Base-by-base conservation (phyloP, 352 stramenopile species). In the Pythium sukuiense region DNA sequence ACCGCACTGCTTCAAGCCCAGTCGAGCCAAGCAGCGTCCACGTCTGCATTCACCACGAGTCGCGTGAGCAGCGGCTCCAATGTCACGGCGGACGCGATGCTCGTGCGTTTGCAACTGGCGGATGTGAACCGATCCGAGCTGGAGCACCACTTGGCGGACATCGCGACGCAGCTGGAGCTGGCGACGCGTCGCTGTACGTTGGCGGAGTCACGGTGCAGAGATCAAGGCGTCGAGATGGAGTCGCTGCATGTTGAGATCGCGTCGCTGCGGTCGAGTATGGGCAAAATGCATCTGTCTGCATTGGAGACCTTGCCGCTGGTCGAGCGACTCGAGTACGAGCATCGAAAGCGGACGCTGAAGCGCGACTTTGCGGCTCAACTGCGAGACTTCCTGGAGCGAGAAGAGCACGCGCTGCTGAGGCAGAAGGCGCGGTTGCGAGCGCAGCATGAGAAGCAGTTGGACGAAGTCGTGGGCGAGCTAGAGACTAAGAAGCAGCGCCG, bases 381-480 rank as follows among this genome's bases (percentile, higher is more conserved):
- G 18, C 76, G 81, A 8, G 78, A 85, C 29, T 93, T 92, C 24
- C 73, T 87, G 24, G 83, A 92, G 54, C 66, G 85, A 37, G 85
- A 93, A 60, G 85, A 93, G 39, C 72, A 85, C 27, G 72, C 77
- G 2, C 46, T 93, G n/a, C 72, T 81, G 32, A 69, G 85, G 0
- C 77, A 88, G 29, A 93, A 92, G 65, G 83, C 85, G 53, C 77
- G 85, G 1, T 32, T 88, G 20, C 83, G 81, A 5, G 76, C 79
- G 20, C 79, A 89, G 50, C 83, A 85, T 54, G 85, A 92, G 37
- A 76, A 76, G 20, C 78, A 86, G 41, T 8, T 93, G 9, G 85
- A 90, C 5, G 83, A 93, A 6, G 61, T 90, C 1, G 63, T 83
- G 9, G 77, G 73, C 13, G 80, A 89, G 24, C 71, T 92, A 9